Evolutionary conservation across 2,329 filamentous ascomycete species (phyloP).

Genomic region (Sarocladium brachiariae): DNA sequence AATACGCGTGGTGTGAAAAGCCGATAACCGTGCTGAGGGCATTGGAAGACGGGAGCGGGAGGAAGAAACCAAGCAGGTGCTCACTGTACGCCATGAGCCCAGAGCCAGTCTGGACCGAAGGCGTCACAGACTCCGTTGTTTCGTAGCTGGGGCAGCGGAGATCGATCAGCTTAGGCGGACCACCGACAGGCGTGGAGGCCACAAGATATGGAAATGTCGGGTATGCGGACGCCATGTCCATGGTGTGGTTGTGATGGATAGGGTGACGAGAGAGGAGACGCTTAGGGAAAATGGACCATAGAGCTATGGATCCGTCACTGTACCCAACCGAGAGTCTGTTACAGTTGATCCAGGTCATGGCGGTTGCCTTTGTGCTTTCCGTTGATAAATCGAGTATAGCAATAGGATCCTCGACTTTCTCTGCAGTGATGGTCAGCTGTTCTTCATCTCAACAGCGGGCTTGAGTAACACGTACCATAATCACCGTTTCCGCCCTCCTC

Average conservation of each 20-base stretch:
- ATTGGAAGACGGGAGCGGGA: conserved; percentile 44
- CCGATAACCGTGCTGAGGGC: conserved; percentile 45
- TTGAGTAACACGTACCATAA: conserved; percentile 34
- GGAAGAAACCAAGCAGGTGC: conserved; percentile 48
- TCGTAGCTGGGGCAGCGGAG: conserved; percentile 45
- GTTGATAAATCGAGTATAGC: conserved; percentile 36
- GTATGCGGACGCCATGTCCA: conserved; percentile 49
- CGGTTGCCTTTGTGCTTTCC: conserved; percentile 42
- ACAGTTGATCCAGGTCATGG: conserved; percentile 47
- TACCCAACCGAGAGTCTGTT: conserved; percentile 51
- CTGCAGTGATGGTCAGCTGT: conserved; percentile 25
- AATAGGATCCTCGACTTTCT: conserved; percentile 36
- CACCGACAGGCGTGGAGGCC: conserved; percentile 48
- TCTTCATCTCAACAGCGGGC: conserved; percentile 7
- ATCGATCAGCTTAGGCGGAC: conserved; percentile 46
- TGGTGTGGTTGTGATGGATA: conserved; percentile 45
- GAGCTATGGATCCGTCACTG: conserved; percentile 46
- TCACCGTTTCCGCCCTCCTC: conserved; percentile 22
- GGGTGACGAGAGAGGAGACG: conserved; percentile 43
- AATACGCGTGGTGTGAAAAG: conserved; percentile 46
- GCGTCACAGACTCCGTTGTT: conserved; percentile 44
- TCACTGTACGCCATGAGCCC: conserved; percentile 49
- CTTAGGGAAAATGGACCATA: conserved; percentile 49
- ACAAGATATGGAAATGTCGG: conserved; percentile 50
- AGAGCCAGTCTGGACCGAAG: conserved; percentile 44